Evolutionary conservation across 2,329 filamentous ascomycete species (phyloP).

Genomic region (Calonectria pseudoturangicola): DNA sequence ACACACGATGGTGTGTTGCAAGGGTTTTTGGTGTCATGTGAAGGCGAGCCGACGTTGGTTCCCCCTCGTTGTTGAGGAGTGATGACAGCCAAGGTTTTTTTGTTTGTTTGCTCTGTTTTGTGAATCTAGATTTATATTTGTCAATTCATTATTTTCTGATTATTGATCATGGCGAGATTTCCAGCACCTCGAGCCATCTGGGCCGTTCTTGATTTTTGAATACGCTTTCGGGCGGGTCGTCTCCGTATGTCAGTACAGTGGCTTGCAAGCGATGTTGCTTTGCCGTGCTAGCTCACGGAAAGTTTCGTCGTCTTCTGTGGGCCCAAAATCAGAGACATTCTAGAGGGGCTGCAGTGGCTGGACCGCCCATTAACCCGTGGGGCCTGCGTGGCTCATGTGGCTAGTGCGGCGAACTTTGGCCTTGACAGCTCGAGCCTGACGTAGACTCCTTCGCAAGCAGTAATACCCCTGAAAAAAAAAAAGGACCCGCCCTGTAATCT

Average conservation of each 20-base stretch:
- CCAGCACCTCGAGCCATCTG: neutral
- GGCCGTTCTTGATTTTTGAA: slow-evolving; percentile 14
- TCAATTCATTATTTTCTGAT: neutral
- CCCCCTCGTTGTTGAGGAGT: slow-evolving; percentile 14
- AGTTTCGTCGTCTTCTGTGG: slow-evolving; percentile 26
- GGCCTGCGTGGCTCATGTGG: slow-evolving; percentile 28
- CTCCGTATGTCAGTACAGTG: slow-evolving; percentile 12
- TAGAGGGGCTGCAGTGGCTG: slow-evolving; percentile 32
- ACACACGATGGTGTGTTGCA: slow-evolving; percentile 31
- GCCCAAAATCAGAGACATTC: slow-evolving; percentile 10
- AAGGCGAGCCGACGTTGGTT: slow-evolving; percentile 27
- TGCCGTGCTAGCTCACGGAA: slow-evolving; percentile 23
- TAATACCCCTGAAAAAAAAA: slow-evolving; percentile 51
- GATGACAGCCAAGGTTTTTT: neutral
- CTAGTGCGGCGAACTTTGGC: neutral
- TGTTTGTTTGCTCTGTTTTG: neutral
- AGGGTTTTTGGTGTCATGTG: slow-evolving; percentile 35
- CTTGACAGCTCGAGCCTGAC: slow-evolving; percentile 26
- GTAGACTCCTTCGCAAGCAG: slow-evolving; percentile 24
- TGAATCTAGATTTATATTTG: too few species aligned
- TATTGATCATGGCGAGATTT: slow-evolving; percentile 9
- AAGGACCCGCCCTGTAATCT: slow-evolving; percentile 46
- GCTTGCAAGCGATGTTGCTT: slow-evolving; percentile 8
- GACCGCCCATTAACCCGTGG: neutral
- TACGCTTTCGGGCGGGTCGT: slow-evolving; percentile 27